These are phyloP conservation scores for Camelina sativa DNA, from an alignment of 345 rosid genomes.

Conservation along the genomic window DNA sequence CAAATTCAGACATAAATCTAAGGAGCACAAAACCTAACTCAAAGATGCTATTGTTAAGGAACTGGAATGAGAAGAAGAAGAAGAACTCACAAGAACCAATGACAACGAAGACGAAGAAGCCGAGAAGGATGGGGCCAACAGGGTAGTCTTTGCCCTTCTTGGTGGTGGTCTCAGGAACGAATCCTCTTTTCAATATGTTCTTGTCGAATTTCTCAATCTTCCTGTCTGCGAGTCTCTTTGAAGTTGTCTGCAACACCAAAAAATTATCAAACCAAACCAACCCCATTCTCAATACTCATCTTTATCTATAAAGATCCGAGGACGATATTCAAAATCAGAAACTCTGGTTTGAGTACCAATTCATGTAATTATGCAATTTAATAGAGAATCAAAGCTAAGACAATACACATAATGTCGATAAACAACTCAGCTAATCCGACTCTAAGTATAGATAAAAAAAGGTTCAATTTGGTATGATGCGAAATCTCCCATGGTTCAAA, in stretches of 20 bases:
- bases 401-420: background rate
- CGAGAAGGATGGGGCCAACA: constrained; percentile 93
- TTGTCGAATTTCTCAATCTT: constrained; percentile 81
- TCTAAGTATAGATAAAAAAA: background rate
- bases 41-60: background rate
- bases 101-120: constrained; percentile 92
- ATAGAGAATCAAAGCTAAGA: background rate
- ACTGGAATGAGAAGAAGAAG: background rate
- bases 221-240: constrained; percentile 84
- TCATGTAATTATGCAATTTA: background rate
- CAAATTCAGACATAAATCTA: background rate
- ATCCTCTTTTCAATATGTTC: constrained; percentile 85
- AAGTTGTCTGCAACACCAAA: constrained; percentile 66
- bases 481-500: background rate
- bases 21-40: constrained; percentile 1
- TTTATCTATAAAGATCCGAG: background rate
- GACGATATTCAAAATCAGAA: background rate
- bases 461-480: background rate
- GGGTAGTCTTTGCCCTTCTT: constrained; percentile 92
- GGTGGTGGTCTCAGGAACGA: constrained; percentile 73
- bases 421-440: background rate
- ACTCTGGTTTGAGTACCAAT: background rate
- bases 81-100: constrained; percentile 83
- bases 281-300: background rate
- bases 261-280: constrained; percentile 18